These are phyloP conservation scores for Hymenoscyphus scutula DNA, from an alignment of 2,329 filamentous ascomycete genomes.

Conservation along the genomic window DNA sequence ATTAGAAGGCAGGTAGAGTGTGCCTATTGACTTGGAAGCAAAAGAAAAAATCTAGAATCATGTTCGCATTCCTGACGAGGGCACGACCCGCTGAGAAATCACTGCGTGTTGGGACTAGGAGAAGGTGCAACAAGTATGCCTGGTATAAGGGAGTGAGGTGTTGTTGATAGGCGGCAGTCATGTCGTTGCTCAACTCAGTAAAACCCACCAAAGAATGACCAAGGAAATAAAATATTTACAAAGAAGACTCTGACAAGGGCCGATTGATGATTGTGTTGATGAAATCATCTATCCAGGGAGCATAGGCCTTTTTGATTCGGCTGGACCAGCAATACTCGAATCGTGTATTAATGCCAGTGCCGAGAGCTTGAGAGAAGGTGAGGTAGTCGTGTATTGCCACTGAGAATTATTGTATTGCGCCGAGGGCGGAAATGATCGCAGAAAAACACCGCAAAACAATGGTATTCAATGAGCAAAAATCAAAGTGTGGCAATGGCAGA, in stretches of 20 bases:
- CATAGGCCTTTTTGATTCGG: neutral
- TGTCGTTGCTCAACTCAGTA: neutral
- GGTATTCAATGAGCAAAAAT: neutral
- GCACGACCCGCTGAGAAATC: neutral
- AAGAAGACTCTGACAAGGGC: neutral
- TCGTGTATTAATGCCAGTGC: neutral
- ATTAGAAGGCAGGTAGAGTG: neutral
- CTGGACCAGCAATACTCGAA: neutral
- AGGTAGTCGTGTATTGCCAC: constrained; percentile 2
- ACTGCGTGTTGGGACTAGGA: neutral
- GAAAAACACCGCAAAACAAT: neutral
- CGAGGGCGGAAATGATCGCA: neutral
- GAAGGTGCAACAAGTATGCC: neutral
- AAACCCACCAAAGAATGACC: neutral
- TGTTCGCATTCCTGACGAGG: neutral
- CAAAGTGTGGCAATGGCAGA: neutral
- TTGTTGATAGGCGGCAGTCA: neutral
- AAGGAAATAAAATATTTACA: constrained; percentile 1
- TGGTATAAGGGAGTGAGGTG: neutral
- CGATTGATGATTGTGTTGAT: neutral
- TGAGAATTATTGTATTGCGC: neutral
- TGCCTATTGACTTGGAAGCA: neutral
- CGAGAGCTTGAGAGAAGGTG: constrained; percentile 4
- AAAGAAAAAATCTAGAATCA: neutral
- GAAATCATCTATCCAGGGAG: no score